A percentile compares a stretch with the other conserved stretches of the same genome.
Evolutionary conservation across 2,329 filamentous ascomycete species (phyloP).

Genomic region (Fusarium concolor): DNA sequence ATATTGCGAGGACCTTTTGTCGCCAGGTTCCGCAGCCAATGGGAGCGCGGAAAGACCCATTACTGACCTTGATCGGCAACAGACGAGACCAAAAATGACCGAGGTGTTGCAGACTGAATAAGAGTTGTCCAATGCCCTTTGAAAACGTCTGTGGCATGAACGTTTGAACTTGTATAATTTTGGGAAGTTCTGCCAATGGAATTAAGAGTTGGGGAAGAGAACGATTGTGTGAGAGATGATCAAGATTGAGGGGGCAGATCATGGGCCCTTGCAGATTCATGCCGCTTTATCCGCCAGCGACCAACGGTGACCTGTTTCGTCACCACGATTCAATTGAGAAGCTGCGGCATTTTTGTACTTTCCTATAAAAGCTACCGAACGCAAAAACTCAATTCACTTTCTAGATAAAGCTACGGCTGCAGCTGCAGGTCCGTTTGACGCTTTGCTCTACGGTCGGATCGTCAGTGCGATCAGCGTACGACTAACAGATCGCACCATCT

Average conservation of each 20-base stretch:
- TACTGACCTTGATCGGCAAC: conserved; percentile 29
- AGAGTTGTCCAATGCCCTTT: conserved; percentile 3
- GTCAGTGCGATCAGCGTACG: not conserved
- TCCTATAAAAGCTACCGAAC: conserved; percentile 20
- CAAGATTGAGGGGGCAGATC: not conserved
- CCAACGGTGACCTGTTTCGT: conserved; percentile 1
- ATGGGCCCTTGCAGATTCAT: not conserved
- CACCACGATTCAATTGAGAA: not conserved
- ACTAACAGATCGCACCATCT: not conserved
- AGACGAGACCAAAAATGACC: conserved; percentile 8
- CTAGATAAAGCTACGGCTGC: not conserved
- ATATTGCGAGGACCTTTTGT: conserved; percentile 37
- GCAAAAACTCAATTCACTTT: not conserved
- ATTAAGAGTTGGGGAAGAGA: not conserved
- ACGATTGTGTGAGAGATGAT: not conserved
- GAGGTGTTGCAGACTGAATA: not conserved
- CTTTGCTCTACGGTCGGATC: too few species aligned
- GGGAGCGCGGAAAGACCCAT: not conserved
- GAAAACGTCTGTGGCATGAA: not conserved
- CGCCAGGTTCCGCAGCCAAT: conserved; percentile 34
- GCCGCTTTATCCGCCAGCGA: conserved; percentile 21
- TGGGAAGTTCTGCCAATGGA: not conserved
- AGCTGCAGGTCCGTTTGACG: too few species aligned
- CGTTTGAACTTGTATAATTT: not conserved
- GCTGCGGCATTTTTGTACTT: conserved; percentile 13